phyloP scores from a whole-genome alignment of 805 yeast species.

The Kodamaea sagamina region DNA sequence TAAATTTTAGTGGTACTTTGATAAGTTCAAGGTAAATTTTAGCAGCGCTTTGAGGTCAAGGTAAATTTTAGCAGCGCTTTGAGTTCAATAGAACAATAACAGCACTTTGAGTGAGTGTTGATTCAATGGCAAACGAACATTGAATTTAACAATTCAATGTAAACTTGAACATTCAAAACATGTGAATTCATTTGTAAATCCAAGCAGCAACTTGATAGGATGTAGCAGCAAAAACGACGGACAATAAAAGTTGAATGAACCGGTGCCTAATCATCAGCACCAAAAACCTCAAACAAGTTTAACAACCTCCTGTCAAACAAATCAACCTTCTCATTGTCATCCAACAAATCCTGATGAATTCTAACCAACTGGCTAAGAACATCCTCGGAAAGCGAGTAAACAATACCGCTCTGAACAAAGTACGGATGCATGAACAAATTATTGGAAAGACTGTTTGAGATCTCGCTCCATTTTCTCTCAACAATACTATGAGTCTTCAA shows the following conservation, averaged over 20 bases:
- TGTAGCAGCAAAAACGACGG: neutral
- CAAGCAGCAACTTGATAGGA: neutral
- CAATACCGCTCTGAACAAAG: neutral
- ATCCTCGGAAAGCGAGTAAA: conserved; percentile 13
- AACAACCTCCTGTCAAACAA: conserved; percentile 8
- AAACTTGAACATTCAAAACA: too few species aligned
- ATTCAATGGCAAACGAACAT: too few species aligned
- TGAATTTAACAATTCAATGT: too few species aligned
- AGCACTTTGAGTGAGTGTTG: too few species aligned
- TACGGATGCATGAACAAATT: conserved; percentile 14
- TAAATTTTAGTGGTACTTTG: too few species aligned
- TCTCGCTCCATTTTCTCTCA: neutral
- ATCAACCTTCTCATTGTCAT: conserved; percentile 2
- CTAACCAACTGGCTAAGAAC: conserved; percentile 4
- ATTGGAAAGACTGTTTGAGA: conserved; percentile 8
- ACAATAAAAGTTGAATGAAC: too few species aligned
- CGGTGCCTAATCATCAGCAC: conserved; percentile 1
- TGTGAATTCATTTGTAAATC: too few species aligned
- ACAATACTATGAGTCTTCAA: conserved; percentile 1
- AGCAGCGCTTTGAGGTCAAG: too few species aligned
- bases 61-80: too few species aligned
- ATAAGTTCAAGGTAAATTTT: too few species aligned
- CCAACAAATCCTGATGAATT: neutral
- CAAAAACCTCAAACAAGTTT: conserved; percentile 10
- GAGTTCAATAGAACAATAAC: too few species aligned